These are phyloP conservation scores for Phtheirospermum japonicum DNA, from an alignment of 257 asterid species.

Conservation along the genomic window DNA sequence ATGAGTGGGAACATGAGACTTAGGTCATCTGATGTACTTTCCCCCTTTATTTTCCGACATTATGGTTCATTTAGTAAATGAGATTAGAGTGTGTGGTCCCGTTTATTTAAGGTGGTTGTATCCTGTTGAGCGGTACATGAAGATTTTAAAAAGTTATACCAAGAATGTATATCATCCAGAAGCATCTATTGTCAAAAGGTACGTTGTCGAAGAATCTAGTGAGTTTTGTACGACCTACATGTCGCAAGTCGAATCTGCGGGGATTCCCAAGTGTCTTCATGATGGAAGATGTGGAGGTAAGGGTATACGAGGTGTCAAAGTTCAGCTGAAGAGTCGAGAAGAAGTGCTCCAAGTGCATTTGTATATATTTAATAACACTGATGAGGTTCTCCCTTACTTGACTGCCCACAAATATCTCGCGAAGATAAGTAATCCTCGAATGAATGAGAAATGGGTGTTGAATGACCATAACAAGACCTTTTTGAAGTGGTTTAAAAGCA, in stretches of 20 bases:
- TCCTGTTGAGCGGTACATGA: neutral
- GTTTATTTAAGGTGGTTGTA: neutral
- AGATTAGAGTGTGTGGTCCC: too few relatives aligned
- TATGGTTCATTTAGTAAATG: neutral
- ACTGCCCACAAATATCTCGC: too few relatives aligned
- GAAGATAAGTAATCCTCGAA: too few relatives aligned
- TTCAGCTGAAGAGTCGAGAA: neutral
- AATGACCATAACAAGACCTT: neutral
- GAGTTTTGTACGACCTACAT: neutral
- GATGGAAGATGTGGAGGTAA: too few relatives aligned
- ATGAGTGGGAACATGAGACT: neutral
- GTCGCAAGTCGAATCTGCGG: neutral
- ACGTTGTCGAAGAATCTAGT: neutral
- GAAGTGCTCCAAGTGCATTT: neutral
- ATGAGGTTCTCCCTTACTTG: too few relatives aligned
- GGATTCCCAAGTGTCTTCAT: neutral
- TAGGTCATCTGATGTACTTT: too few relatives aligned
- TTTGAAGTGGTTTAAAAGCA: neutral
- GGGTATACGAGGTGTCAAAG: neutral
- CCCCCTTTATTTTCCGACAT: neutral
- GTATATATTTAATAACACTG: neutral
- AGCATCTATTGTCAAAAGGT: too few relatives aligned
- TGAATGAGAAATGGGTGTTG: too few relatives aligned
- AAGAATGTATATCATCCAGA: neutral
- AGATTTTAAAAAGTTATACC: neutral